Evolutionary conservation across 345 rosid species (phyloP).

Genomic region (Erodium maritimum): DNA sequence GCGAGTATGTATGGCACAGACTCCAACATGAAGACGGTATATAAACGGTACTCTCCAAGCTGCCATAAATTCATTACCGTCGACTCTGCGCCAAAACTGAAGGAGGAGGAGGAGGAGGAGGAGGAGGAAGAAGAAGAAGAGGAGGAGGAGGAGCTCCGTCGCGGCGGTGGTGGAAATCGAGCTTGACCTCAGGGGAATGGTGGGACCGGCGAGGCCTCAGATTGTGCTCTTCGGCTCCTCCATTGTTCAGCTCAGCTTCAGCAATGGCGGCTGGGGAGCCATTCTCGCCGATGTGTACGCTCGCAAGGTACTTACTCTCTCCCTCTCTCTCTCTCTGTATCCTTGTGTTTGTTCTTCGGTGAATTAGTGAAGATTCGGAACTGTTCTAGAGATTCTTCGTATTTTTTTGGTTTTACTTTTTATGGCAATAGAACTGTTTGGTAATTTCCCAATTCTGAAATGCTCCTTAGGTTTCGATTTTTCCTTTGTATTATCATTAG

Average conservation of each 20-base stretch:
- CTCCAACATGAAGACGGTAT: too few species aligned
- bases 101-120: neutral
- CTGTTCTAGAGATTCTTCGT: too few species aligned
- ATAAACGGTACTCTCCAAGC: too few species aligned
- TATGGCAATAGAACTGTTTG: too few species aligned
- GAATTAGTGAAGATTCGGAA: neutral
- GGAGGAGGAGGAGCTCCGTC: neutral
- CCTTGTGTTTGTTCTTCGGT: neutral
- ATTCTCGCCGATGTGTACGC: constrained; percentile 78
- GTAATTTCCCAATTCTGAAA: too few species aligned
- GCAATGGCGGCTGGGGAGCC: constrained; percentile 93
- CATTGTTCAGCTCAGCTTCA: constrained; percentile 84
- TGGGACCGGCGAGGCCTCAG: constrained; percentile 77
- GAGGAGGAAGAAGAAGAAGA: neutral
- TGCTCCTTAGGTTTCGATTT: too few species aligned
- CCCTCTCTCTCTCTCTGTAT: too few species aligned
- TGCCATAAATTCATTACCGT: too few species aligned
- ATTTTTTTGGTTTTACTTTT: too few species aligned
- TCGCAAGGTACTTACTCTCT: constrained; percentile 46
- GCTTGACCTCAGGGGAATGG: constrained; percentile 30
- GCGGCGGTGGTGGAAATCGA: neutral
- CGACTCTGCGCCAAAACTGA: neutral
- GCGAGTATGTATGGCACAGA: too few species aligned
- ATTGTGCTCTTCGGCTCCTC: constrained; percentile 95
- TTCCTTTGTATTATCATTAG: too few species aligned